phyloP scores from a whole-genome alignment of 148 eudicot genomes.

The Nepenthes mirabilis region DNA sequence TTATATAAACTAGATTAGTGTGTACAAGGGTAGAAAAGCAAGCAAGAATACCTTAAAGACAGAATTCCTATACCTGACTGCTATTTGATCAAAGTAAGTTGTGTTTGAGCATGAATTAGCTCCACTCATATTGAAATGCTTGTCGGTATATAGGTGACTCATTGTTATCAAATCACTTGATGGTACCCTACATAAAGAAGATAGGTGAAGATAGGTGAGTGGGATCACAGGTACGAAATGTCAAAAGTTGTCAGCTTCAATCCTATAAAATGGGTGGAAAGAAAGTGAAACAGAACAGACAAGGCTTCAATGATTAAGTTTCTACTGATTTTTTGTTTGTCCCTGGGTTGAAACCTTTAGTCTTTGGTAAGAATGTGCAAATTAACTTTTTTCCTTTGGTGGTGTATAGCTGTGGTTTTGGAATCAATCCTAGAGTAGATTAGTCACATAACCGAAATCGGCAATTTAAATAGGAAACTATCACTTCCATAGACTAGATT shows the following conservation, averaged over 20 bases:
- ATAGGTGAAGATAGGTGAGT: background rate
- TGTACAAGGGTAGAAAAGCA: background rate
- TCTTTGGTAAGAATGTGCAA: slow-evolving; percentile 2
- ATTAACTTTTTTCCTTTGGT: slow-evolving; percentile 4
- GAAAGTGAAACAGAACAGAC: slow-evolving; percentile 2
- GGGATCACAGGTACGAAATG: slow-evolving; percentile 2
- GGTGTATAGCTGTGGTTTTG: too few relatives aligned
- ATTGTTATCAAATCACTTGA: background rate
- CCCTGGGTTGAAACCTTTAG: background rate
- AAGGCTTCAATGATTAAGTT: background rate
- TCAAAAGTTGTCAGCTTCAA: background rate
- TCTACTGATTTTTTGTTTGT: background rate
- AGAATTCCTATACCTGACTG: slow-evolving; percentile 1
- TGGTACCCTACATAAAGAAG: slow-evolving; percentile 2
- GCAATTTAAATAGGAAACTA: too few relatives aligned
- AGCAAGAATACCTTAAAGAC: background rate
- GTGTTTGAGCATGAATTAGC: slow-evolving; percentile 2
- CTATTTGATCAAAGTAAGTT: background rate
- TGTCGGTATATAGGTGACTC: slow-evolving; percentile 1
- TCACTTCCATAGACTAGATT: too few relatives aligned
- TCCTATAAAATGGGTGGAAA: background rate
- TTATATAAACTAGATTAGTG: background rate
- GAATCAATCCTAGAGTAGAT: too few relatives aligned
- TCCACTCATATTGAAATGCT: background rate
- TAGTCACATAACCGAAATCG: too few relatives aligned